Percentiles rank a stretch among this genome's conserved stretches.
These are phyloP conservation scores for Vicia faba DNA, from an alignment of 306 rosid genomes.

Conservation along the genomic window DNA sequence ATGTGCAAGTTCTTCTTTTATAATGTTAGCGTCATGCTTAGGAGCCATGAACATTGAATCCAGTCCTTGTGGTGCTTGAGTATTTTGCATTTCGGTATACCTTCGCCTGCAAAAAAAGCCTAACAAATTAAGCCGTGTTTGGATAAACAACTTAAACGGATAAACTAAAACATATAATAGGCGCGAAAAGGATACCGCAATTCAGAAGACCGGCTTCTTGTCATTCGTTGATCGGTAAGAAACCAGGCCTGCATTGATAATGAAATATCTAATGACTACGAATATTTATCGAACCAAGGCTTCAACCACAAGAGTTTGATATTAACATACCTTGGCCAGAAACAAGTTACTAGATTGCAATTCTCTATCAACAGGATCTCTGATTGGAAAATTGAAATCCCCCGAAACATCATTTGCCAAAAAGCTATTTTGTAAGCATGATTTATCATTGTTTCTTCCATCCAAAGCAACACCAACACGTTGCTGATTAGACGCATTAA, in stretches of 20 bases:
- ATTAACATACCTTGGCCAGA: slow-evolving; percentile 73
- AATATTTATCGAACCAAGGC: slow-evolving; percentile 36
- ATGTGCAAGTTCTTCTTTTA: slow-evolving; percentile 54
- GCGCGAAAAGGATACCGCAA: slow-evolving; percentile 56
- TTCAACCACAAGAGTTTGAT: slow-evolving; percentile 27
- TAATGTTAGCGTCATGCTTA: slow-evolving; percentile 42
- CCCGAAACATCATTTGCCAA: slow-evolving; percentile 54
- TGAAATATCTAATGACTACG: slow-evolving; percentile 37
- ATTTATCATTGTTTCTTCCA: slow-evolving; percentile 62
- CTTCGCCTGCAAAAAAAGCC: slow-evolving; percentile 53
- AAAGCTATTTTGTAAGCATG: slow-evolving; percentile 51
- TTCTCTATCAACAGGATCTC: slow-evolving; percentile 74
- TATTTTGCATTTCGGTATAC: slow-evolving; percentile 76
- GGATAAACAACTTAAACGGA: not conserved
- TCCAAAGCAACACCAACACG: slow-evolving; percentile 57
- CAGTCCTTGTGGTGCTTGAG: slow-evolving; percentile 54
- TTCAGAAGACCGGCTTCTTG: slow-evolving; percentile 97
- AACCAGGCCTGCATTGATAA: slow-evolving; percentile 84
- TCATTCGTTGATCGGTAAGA: slow-evolving; percentile 83
- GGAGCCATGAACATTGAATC: slow-evolving; percentile 56
- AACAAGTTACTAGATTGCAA: slow-evolving; percentile 64
- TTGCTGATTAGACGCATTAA: slow-evolving; percentile 64
- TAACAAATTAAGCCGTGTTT: not conserved
- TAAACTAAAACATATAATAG: not conserved
- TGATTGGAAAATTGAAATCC: slow-evolving; percentile 59